A percentile compares a stretch with the other conserved stretches of the same genome.
Evolutionary conservation across 192 early-diverging fungal species (phyloP).

Genomic region (Rhizophlyctis rosea): DNA sequence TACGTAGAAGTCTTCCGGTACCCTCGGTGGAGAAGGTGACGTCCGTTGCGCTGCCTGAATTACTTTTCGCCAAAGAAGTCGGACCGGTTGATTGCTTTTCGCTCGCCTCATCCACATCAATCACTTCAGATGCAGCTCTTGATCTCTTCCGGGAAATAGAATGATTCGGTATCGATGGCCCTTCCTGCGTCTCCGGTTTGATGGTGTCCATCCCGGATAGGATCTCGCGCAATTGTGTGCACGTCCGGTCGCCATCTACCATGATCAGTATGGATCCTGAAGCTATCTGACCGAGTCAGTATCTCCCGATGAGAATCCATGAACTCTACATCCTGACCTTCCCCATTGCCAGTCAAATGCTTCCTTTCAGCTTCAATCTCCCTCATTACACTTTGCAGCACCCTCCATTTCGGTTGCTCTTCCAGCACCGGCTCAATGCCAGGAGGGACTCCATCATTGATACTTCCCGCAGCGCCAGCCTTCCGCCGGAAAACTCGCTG

Average conservation of each 20-base stretch:
- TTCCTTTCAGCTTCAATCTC: constrained; percentile 74
- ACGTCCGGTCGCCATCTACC: constrained; percentile 63
- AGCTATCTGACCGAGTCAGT: neutral
- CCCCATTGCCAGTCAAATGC: constrained; percentile 13
- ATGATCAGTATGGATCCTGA: constrained; percentile 64
- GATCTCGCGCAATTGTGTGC: constrained; percentile 60
- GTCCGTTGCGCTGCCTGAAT: neutral
- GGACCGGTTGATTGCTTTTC: too few species aligned
- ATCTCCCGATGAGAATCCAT: neutral
- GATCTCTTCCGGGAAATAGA: too few species aligned
- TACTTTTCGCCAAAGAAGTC: constrained; percentile 1
- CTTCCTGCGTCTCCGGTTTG: constrained; percentile 28
- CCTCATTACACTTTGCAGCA: constrained; percentile 65
- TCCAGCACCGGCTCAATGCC: constrained; percentile 73
- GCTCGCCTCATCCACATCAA: too few species aligned
- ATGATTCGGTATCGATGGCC: too few species aligned
- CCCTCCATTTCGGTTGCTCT: constrained; percentile 89
- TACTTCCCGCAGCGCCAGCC: constrained; percentile 2
- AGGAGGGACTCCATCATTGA: constrained; percentile 52
- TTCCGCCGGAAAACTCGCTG: constrained; percentile 46
- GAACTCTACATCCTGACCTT: constrained; percentile 25
- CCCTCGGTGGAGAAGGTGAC: constrained; percentile 19
- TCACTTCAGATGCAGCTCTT: too few species aligned
- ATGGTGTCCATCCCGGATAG: constrained; percentile 26
- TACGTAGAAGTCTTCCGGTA: constrained; percentile 29